Percentiles rank a stretch among this genome's conserved stretches.
phyloP scores from a whole-genome alignment of 768 basidiomycete genomes.

The Asterophora parasitica region DNA sequence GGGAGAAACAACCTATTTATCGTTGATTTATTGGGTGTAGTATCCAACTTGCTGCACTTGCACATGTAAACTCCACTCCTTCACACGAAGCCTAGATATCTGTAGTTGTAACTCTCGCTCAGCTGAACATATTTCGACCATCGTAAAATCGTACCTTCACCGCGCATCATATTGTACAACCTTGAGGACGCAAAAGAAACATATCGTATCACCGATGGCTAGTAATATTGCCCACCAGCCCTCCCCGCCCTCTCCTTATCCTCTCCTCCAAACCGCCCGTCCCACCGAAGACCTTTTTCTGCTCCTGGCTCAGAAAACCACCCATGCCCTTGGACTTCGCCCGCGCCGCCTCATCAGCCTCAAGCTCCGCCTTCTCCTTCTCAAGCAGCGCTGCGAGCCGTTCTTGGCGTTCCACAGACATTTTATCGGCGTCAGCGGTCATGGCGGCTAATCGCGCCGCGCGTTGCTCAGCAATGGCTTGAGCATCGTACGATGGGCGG shows the following conservation, averaged over 20 bases:
- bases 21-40: no score
- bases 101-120: no score
- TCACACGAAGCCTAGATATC: no score
- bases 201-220: not conserved
- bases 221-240: conserved; percentile 59
- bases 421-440: conserved; percentile 63
- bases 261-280: conserved; percentile 74
- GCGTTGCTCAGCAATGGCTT: conserved; percentile 46
- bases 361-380: conserved; percentile 75
- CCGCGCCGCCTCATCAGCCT: conserved; percentile 63
- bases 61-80: no score
- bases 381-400: conserved; percentile 64
- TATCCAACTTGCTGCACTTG: no score
- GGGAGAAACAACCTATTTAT: no score
- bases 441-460: conserved; percentile 89
- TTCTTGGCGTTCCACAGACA: conserved; percentile 67
- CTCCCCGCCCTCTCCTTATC: conserved; percentile 66
- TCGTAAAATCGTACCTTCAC: no score
- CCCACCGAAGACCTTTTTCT: conserved; percentile 82
- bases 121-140: no score
- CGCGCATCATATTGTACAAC: not conserved
- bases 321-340: conserved; percentile 75
- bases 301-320: conserved; percentile 75
- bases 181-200: not conserved
- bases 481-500: conserved; percentile 25